Conservation (phyloP, 2,329 filamentous ascomycete species). For the Fonsecaea pedrosoi region DNA sequence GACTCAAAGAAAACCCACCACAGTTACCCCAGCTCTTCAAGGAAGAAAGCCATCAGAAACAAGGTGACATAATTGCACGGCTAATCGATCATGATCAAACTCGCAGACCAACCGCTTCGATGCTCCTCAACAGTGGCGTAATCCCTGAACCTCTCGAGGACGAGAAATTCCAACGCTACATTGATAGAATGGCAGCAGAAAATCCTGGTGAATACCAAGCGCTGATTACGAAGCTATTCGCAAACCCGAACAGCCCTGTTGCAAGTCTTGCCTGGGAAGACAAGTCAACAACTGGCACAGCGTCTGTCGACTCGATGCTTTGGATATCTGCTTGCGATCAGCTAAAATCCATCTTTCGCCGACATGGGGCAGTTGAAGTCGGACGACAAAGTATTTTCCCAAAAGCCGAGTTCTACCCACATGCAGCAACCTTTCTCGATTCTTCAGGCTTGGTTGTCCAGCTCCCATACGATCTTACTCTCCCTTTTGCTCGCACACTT, state of each 20-base stretch:
- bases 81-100: constrained; percentile 82
- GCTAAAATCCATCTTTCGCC: constrained; percentile 78
- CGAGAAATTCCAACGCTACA: constrained; percentile 82
- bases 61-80: constrained; percentile 78
- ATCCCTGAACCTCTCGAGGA: constrained; percentile 92
- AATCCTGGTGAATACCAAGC: constrained; percentile 71
- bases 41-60: constrained; percentile 50
- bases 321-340: constrained; percentile 76
- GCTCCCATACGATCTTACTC: constrained; percentile 89
- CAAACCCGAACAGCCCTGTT: constrained; percentile 32
- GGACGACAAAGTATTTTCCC: constrained; percentile 80
- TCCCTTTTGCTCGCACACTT: constrained; percentile 84
- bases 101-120: constrained; percentile 79
- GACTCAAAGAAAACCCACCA: constrained; percentile 65
- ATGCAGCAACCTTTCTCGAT: constrained; percentile 79
- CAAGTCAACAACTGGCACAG: constrained; percentile 31
- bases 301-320: constrained; percentile 66
- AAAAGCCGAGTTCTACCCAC: constrained; percentile 76
- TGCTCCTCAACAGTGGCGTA: constrained; percentile 83
- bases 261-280: constrained; percentile 38
- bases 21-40: constrained; percentile 78
- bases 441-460: constrained; percentile 80
- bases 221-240: constrained; percentile 31
- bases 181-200: constrained; percentile 80
- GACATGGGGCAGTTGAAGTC: constrained; percentile 86